Conservation (phyloP, 169 alveolate genomes). For the Pseudocohnilembus persalinus region DNA sequence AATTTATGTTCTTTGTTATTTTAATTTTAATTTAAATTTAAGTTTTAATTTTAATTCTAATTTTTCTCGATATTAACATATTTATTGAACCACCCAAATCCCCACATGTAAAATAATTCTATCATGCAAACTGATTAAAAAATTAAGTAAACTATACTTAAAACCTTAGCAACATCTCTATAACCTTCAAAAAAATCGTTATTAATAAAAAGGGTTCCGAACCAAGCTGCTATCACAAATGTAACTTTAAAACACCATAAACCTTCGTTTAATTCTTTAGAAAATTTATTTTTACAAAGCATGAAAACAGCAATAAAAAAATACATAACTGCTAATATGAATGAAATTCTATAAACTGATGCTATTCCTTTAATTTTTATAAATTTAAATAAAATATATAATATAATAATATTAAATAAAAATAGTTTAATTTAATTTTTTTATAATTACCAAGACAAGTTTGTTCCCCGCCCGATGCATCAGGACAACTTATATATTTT, state of each 20-base stretch:
- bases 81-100: conserved; percentile 27
- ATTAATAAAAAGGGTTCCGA: conserved; percentile 21
- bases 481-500: conserved; percentile 14
- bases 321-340: conserved; percentile 30
- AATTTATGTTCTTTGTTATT: too few species aligned
- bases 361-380: conserved; percentile 5
- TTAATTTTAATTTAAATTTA: too few species aligned
- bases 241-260: conserved; percentile 34
- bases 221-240: background rate
- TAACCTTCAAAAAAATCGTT: conserved; percentile 36
- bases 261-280: conserved; percentile 33
- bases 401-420: background rate
- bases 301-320: conserved; percentile 17
- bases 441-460: conserved; percentile 14
- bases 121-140: conserved; percentile 33
- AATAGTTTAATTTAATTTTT: background rate
- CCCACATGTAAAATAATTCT: conserved; percentile 51
- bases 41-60: too few species aligned
- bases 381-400: background rate
- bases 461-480: conserved; percentile 7
- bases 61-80: conserved; percentile 39
- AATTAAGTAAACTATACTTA: conserved; percentile 27
- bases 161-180: conserved; percentile 30
- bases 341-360: conserved; percentile 35
- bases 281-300: conserved; percentile 22